Conservation (phyloP, 148 eudicot species). For the Amaranthus hypochondriacus region DNA sequence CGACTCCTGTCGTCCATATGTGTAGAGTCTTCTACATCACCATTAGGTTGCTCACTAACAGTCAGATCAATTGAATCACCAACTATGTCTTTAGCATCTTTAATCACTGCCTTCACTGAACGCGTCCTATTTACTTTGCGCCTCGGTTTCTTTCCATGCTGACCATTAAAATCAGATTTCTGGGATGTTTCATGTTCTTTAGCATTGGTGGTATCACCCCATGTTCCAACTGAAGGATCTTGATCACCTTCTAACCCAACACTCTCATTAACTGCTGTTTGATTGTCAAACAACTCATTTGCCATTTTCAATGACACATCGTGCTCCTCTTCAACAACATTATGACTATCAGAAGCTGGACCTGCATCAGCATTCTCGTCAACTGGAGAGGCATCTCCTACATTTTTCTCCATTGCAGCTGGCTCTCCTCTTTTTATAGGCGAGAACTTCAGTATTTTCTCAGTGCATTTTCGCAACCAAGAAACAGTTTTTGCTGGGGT, state of each 20-base stretch:
- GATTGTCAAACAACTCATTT: slow-evolving; percentile 41
- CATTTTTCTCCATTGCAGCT: slow-evolving; percentile 27
- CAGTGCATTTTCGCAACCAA: slow-evolving; percentile 84
- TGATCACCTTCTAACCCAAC: slow-evolving; percentile 32
- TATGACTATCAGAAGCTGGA: slow-evolving; percentile 31
- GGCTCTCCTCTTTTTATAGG: slow-evolving; percentile 63
- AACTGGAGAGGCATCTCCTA: slow-evolving; percentile 23
- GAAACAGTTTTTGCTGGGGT: slow-evolving; percentile 57
- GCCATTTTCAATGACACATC: slow-evolving; percentile 40
- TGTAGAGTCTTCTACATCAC: slow-evolving; percentile 45
- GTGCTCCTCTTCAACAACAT: slow-evolving; percentile 41
- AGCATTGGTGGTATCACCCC: slow-evolving; percentile 29
- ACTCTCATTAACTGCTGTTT: slow-evolving; percentile 31
- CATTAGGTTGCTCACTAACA: slow-evolving; percentile 42
- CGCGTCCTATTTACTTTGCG: slow-evolving; percentile 33
- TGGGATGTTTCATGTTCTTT: slow-evolving; percentile 46
- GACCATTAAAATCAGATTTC: slow-evolving; percentile 38
- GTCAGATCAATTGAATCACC: slow-evolving; percentile 38
- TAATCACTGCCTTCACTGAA: slow-evolving; percentile 42
- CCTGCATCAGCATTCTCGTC: slow-evolving; percentile 28
- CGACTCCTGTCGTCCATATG: slow-evolving; percentile 40
- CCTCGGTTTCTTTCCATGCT: slow-evolving; percentile 35
- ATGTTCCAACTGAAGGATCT: slow-evolving; percentile 39
- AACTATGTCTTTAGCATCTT: slow-evolving; percentile 43
- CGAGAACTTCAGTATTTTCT: slow-evolving; percentile 65